Evolutionary conservation across 768 basidiomycete species (phyloP).

Genomic region (Russula virescens): DNA sequence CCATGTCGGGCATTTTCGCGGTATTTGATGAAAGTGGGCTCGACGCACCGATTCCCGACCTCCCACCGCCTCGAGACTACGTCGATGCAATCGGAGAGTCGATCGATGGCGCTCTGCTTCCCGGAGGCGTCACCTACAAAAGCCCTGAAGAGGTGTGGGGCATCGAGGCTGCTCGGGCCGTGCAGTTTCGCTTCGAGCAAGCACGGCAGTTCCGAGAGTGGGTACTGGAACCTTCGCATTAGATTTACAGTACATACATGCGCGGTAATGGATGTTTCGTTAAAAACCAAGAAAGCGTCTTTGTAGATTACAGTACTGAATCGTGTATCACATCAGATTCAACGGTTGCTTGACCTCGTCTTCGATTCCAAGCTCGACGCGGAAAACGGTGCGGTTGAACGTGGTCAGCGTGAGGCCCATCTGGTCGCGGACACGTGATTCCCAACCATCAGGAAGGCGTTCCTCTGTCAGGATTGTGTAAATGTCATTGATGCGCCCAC

Average conservation of each 20-base stretch:
- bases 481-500: constrained; percentile 53
- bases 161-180: constrained; percentile 4
- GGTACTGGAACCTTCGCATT: neutral
- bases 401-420: constrained; percentile 53
- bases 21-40: constrained; percentile 6
- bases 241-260: neutral
- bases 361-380: constrained; percentile 31
- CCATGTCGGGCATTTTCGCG: constrained; percentile 42
- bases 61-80: neutral
- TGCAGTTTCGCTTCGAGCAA: constrained; percentile 4
- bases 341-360: constrained; percentile 26
- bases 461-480: constrained; percentile 58
- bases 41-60: constrained; percentile 14
- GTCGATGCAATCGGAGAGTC: constrained; percentile 30
- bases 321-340: constrained; percentile 1
- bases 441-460: constrained; percentile 66
- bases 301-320: neutral
- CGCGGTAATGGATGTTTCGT: neutral
- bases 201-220: constrained; percentile 15
- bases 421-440: constrained; percentile 48
- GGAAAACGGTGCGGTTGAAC: constrained; percentile 43
- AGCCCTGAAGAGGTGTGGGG: constrained; percentile 23
- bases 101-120: neutral
- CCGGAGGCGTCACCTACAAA: neutral
- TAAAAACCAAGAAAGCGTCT: neutral